These are phyloP conservation scores for Trifolium repens DNA, from an alignment of 306 rosid species.

Conservation along the genomic window DNA sequence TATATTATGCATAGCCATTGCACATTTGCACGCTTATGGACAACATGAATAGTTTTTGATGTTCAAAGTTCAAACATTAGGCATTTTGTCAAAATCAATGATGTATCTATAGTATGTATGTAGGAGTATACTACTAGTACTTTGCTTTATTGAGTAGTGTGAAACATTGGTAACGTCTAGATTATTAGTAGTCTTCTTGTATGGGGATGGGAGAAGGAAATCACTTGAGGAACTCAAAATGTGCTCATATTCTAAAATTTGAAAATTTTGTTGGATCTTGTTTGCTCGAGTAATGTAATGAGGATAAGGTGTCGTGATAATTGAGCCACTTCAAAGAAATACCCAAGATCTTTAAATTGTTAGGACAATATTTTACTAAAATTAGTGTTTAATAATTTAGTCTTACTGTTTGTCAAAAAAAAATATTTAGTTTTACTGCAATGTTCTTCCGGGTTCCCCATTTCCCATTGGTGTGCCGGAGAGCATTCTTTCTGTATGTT, in stretches of 20 bases:
- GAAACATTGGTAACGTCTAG: constrained; percentile 18
- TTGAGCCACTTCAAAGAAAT: neutral
- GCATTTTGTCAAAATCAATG: constrained; percentile 36
- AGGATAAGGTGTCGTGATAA: neutral
- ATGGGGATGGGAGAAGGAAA: constrained; percentile 22
- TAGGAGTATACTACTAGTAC: neutral
- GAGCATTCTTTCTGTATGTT: too few species aligned
- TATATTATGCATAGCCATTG: constrained; percentile 7
- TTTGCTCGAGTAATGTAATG: neutral
- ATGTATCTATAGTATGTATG: neutral
- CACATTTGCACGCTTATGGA: constrained; percentile 27
- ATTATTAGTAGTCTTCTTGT: constrained; percentile 6
- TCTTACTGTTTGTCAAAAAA: neutral
- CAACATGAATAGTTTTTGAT: constrained; percentile 17
- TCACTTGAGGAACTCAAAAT: constrained; percentile 23
- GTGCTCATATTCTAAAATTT: constrained; percentile 6
- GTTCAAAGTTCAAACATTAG: constrained; percentile 21
- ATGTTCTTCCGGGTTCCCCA: too few species aligned
- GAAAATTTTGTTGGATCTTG: neutral
- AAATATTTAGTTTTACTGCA: too few species aligned
- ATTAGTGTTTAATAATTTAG: neutral
- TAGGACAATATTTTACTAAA: too few species aligned
- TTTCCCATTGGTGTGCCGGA: too few species aligned
- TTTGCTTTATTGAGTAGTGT: constrained; percentile 39
- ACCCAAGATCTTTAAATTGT: neutral